A percentile compares a stretch with the other conserved stretches of the same genome.
Conservation (phyloP, 441 rosid species). For the Populus trichocarpa region DNA sequence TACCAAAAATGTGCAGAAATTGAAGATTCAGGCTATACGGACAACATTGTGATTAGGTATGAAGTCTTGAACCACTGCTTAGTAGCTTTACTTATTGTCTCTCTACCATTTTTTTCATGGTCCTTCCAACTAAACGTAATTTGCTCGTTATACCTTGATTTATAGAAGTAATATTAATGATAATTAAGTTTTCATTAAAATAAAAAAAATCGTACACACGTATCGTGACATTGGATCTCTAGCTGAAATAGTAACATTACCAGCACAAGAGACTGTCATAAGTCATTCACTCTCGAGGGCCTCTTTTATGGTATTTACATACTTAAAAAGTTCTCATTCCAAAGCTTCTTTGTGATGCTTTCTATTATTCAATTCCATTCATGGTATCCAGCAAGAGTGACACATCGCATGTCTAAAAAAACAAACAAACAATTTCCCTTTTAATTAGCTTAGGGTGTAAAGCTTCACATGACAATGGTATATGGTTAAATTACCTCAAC, state of each 20-base stretch:
- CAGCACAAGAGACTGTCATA: constrained; percentile 73
- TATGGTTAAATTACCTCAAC: constrained; percentile 36
- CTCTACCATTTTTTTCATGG: constrained; percentile 77
- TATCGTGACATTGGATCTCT: constrained; percentile 75
- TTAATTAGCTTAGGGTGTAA: no score
- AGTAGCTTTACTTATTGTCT: constrained; percentile 61
- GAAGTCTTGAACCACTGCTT: constrained; percentile 30
- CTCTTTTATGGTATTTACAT: constrained; percentile 55
- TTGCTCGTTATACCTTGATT: background rate
- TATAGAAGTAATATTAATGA: no score
- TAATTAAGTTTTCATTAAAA: no score
- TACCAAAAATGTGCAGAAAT: no score
- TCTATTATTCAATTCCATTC: constrained; percentile 53
- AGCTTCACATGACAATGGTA: no score
- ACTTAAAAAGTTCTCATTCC: constrained; percentile 91
- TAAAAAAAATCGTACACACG: background rate
- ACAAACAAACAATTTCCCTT: background rate
- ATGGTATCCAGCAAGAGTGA: constrained; percentile 53
- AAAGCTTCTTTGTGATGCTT: constrained; percentile 52
- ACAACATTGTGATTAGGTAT: constrained; percentile 71
- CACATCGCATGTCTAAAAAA: constrained; percentile 65
- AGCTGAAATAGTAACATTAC: constrained; percentile 72
- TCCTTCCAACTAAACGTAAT: constrained; percentile 56
- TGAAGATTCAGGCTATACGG: no score
- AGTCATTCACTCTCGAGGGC: constrained; percentile 77